phyloP scores from a whole-genome alignment of 2,329 filamentous ascomycete species.

The Atkinsonella hypoxylon region DNA sequence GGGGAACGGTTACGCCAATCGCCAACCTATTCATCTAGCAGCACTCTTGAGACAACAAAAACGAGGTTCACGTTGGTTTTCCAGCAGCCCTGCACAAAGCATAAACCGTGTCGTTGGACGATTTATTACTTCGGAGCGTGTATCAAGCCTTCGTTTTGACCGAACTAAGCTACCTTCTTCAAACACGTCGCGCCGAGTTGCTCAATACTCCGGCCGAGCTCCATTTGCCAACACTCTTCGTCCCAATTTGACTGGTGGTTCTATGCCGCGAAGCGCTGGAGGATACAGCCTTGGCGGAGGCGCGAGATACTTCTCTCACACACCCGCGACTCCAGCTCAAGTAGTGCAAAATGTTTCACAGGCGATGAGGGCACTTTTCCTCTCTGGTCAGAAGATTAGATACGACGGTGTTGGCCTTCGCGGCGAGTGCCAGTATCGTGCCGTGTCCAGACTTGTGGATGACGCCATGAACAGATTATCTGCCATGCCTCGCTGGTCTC shows the following conservation, averaged over 20 bases:
- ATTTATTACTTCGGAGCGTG: constrained; percentile 33
- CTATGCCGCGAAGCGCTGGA: constrained; percentile 71
- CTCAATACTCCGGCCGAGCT: constrained; percentile 57
- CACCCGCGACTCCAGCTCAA: constrained; percentile 72
- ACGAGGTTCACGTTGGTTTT: constrained; percentile 33
- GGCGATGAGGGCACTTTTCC: constrained; percentile 80
- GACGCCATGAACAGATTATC: constrained; percentile 58
- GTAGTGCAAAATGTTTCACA: constrained; percentile 93
- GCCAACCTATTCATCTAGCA: constrained; percentile 43
- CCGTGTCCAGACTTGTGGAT: constrained; percentile 63
- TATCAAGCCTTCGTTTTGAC: constrained; percentile 26
- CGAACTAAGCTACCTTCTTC: constrained; percentile 38
- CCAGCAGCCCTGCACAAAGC: constrained; percentile 29
- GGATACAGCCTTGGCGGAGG: constrained; percentile 71
- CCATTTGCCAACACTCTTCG: constrained; percentile 83
- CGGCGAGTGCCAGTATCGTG: constrained; percentile 69
- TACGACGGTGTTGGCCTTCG: constrained; percentile 67
- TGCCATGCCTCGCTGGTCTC: constrained; percentile 38
- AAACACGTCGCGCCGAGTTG: constrained; percentile 37
- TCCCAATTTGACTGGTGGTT: constrained; percentile 83
- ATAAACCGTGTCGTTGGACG: constrained; percentile 35
- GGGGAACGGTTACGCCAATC: constrained; percentile 25
- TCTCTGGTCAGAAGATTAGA: constrained; percentile 80
- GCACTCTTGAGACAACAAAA: constrained; percentile 38
- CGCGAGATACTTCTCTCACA: constrained; percentile 82